phyloP scores from a whole-genome alignment of 1,284 basidiomycete genomes.

The Trichosporon ovoides region DNA sequence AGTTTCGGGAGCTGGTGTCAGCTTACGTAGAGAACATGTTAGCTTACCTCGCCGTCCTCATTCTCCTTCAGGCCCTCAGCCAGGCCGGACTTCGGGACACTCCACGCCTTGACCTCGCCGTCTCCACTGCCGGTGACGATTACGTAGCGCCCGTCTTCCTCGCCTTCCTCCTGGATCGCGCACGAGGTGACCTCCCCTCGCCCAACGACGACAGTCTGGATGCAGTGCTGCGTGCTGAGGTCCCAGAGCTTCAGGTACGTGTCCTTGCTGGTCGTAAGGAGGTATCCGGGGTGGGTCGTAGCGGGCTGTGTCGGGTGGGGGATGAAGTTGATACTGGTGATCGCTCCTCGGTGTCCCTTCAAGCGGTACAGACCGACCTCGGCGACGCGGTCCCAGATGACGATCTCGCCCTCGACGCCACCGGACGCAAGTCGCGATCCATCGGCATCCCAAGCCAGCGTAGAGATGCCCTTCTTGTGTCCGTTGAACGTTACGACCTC shows the following conservation, averaged over 20 bases:
- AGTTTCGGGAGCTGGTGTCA: slow-evolving; percentile 64
- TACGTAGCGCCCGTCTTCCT: slow-evolving; percentile 46
- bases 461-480: slow-evolving; percentile 83
- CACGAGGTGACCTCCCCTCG: slow-evolving; percentile 69
- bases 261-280: slow-evolving; percentile 83
- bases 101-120: slow-evolving; percentile 90
- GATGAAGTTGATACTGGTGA: slow-evolving; percentile 78
- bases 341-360: slow-evolving; percentile 85
- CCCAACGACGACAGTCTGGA: slow-evolving; percentile 90
- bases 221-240: slow-evolving; percentile 85
- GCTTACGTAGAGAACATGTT: not conserved
- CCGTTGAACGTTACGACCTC: slow-evolving; percentile 90
- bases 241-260: slow-evolving; percentile 97
- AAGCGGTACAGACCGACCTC: slow-evolving; percentile 68
- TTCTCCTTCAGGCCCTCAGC: slow-evolving; percentile 62
- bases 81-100: slow-evolving; percentile 65
- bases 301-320: slow-evolving; percentile 56
- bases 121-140: slow-evolving; percentile 88
- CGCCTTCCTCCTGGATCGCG: slow-evolving; percentile 53
- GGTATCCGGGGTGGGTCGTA: slow-evolving; percentile 56
- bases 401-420: slow-evolving; percentile 79
- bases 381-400: slow-evolving; percentile 93
- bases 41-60: slow-evolving; percentile 66
- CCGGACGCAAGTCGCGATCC: slow-evolving; percentile 84
- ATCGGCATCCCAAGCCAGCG: slow-evolving; percentile 75